Evolutionary conservation across 805 yeast species (phyloP), one percentile per base, ranked within the genome.

Genomic region (Ogataea kodamae): DNA sequence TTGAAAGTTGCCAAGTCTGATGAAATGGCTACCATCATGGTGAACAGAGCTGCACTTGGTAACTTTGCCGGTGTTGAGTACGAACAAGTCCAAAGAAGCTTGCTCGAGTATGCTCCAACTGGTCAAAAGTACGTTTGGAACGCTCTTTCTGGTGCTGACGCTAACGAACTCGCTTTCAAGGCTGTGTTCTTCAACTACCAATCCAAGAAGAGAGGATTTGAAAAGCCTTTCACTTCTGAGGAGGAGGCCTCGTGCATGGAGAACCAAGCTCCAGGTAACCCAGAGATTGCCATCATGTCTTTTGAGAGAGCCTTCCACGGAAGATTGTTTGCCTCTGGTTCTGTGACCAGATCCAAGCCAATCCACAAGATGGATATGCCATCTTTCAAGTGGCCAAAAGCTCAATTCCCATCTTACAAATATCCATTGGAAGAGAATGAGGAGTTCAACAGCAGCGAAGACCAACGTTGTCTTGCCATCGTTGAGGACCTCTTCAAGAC

Each of bases 351-450:
- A 60, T 87, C 96, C 37, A 90, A 87, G 70, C 96, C 97, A 47
- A 75, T 90, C 50, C 97, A 89, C 71, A 89, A 90, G 68, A 68
- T 89, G 61, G 89, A 81, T 62, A 69, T 90, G 65, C 97, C 97
- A 42, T 78, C 95, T 5, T 89, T 89, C 69, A 76, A 85, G 55
- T 89, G 97, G 97, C 97, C 97, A 56, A 88, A 84, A 61, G 96
- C 96, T 37, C 87, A 86, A 61, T 92, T 84, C 67, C 78, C 95
- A 18, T 72, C 72, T 44, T 68, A 68, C 56, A 77, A 76, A 49
- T 85, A 81, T 61, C 79, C 86, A 29, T 71, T 90, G 49, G 85
- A 80, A 57, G 95, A 83, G 62, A 96, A 89, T 62, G 96, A 85
- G 58, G 97, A 65, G 47, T 25, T 16, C 29, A 89, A 89, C 73